Percentiles rank a stretch among this genome's conserved stretches.
Conservation (phyloP, 1,284 basidiomycete species). For the Apiotrichum domesticum region DNA sequence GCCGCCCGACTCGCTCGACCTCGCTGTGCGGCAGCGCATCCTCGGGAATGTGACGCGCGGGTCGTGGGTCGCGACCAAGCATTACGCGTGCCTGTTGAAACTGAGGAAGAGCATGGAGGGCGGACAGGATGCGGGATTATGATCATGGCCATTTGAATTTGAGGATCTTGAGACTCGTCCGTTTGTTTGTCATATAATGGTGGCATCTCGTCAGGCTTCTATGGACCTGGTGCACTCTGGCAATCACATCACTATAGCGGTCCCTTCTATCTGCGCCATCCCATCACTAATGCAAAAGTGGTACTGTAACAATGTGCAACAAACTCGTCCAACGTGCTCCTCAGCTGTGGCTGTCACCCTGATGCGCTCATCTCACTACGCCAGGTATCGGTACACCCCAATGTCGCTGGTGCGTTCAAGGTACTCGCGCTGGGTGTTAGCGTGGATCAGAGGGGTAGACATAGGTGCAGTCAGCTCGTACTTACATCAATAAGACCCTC, state of each 20-base stretch:
- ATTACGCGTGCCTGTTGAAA: not conserved
- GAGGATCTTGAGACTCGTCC: too few relatives aligned
- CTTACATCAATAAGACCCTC: constrained; percentile 87
- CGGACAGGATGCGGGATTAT: not conserved
- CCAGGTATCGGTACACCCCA: constrained; percentile 42
- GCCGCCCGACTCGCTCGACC: not conserved
- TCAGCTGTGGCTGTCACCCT: too few relatives aligned
- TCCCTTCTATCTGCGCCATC: too few relatives aligned
- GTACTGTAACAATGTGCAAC: not conserved
- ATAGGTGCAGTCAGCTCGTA: not conserved
- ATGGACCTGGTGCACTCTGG: too few relatives aligned
- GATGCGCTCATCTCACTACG: constrained; percentile 13
- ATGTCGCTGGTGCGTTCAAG: constrained; percentile 42
- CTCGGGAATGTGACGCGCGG: not conserved
- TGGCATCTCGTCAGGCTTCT: too few relatives aligned
- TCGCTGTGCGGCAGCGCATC: not conserved
- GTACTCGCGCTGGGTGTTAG: constrained; percentile 39
- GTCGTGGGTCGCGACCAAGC: not conserved
- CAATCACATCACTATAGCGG: too few relatives aligned
- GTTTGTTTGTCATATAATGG: too few relatives aligned
- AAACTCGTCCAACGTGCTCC: not conserved
- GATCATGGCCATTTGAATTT: too few relatives aligned
- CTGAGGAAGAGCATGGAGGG: not conserved
- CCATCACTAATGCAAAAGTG: too few relatives aligned
- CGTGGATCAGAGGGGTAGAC: not conserved